Evolutionary conservation across 2,329 filamentous ascomycete genomes (phyloP).

Genomic region (Pseudogymnoascus sp.): DNA sequence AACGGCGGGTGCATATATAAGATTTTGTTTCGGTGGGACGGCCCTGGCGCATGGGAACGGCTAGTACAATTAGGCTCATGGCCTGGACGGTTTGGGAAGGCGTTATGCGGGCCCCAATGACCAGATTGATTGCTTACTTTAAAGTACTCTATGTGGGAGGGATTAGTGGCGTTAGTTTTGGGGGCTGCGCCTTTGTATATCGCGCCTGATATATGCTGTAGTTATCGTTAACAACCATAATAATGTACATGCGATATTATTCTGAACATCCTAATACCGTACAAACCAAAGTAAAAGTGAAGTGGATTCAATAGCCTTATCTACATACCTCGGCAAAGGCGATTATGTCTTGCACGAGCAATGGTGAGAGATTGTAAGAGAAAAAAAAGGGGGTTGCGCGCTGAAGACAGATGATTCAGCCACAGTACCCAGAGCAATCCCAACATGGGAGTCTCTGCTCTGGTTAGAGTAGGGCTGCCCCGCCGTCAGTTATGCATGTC

Average conservation of each 20-base stretch:
- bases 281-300: neutral
- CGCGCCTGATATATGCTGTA: neutral
- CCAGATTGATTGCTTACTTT: slow-evolving; percentile 8
- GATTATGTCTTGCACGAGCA: neutral
- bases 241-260: slow-evolving; percentile 6
- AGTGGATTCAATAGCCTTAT: neutral
- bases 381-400: slow-evolving; percentile 3
- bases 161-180: neutral
- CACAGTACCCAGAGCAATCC: neutral
- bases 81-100: slow-evolving; percentile 6
- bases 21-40: slow-evolving; percentile 1
- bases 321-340: neutral
- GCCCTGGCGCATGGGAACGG: slow-evolving; percentile 3
- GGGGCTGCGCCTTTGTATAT: slow-evolving; percentile 4
- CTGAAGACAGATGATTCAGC: neutral
- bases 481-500: slow-evolving; percentile 6
- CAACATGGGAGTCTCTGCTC: neutral
- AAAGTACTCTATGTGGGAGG: neutral
- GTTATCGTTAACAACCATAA: slow-evolving; percentile 4
- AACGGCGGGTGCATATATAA: slow-evolving; percentile 7
- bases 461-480: neutral
- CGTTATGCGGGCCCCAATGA: slow-evolving; percentile 7
- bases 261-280: neutral
- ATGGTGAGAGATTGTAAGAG: neutral
- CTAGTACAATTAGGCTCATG: slow-evolving; percentile 9